These are phyloP conservation scores for Sporothrix schenckii DNA, from an alignment of 2,329 filamentous ascomycete genomes.

Conservation along the genomic window DNA sequence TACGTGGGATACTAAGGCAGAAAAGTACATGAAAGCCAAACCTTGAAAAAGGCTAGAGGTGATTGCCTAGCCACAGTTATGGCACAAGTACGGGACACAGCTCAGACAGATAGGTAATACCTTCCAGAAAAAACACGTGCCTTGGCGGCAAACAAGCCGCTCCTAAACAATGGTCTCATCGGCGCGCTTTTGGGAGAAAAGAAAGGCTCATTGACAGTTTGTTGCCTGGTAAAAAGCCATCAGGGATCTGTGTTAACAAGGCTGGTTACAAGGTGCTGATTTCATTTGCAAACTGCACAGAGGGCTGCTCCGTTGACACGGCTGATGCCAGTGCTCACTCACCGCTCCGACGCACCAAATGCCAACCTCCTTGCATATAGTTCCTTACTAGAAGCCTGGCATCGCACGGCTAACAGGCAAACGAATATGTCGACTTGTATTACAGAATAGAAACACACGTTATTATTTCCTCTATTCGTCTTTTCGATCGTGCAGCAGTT, in stretches of 20 bases:
- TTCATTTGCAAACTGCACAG: background rate
- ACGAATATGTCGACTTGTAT: too few species aligned
- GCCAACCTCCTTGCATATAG: background rate
- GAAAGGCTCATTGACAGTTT: too few species aligned
- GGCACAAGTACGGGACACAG: constrained; percentile 2
- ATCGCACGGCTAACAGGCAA: too few species aligned
- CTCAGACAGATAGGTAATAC: too few species aligned
- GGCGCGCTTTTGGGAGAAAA: background rate
- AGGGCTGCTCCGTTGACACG: background rate
- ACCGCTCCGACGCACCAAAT: background rate
- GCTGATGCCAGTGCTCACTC: background rate
- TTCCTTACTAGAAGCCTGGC: background rate
- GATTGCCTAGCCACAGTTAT: background rate
- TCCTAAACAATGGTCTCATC: background rate
- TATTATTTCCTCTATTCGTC: too few species aligned
- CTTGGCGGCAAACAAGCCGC: constrained; percentile 10
- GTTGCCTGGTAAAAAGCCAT: too few species aligned
- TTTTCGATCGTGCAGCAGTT: too few species aligned
- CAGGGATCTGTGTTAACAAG: too few species aligned
- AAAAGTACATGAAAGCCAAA: background rate
- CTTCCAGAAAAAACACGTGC: background rate
- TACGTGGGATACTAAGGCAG: background rate
- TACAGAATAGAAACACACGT: too few species aligned
- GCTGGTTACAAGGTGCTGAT: background rate
- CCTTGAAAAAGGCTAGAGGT: background rate